These are phyloP conservation scores for Beauveria sp. DNA, from an alignment of 2,329 filamentous ascomycete species.

Conservation along the genomic window DNA sequence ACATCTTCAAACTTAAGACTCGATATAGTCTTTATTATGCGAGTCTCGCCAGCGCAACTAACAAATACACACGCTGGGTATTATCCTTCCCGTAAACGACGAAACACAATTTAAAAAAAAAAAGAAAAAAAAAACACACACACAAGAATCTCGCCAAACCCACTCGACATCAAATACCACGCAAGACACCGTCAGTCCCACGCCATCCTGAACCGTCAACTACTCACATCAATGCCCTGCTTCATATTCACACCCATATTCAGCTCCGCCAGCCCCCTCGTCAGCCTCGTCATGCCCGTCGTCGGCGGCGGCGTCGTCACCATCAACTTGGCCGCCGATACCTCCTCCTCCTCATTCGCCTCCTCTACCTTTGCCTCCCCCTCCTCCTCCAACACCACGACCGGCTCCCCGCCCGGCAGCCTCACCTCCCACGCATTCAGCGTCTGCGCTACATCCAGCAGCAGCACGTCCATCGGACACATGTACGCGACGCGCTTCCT, in stretches of 20 bases:
- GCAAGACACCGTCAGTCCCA: slow-evolving; percentile 1
- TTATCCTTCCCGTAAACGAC: too few species aligned
- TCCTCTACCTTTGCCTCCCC: neutral
- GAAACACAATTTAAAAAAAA: too few species aligned
- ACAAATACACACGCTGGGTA: too few species aligned
- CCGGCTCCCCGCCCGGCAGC: slow-evolving; percentile 54
- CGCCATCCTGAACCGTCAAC: slow-evolving; percentile 12
- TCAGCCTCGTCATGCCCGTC: neutral
- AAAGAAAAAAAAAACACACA: too few species aligned
- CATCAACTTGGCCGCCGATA: neutral
- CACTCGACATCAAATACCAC: slow-evolving; percentile 21
- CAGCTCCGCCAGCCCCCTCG: neutral
- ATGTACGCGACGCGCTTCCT: slow-evolving; percentile 81
- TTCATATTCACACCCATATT: neutral
- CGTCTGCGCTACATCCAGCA: slow-evolving; percentile 77
- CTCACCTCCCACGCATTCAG: slow-evolving; percentile 63
- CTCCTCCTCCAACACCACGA: slow-evolving; percentile 25
- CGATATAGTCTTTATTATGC: too few species aligned
- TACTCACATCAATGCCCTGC: slow-evolving; percentile 15
- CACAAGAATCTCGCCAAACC: too few species aligned
- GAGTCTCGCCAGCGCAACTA: too few species aligned
- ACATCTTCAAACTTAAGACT: too few species aligned
- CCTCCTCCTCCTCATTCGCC: neutral
- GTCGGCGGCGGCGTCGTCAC: neutral
- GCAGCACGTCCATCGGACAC: slow-evolving; percentile 85